Conservation (phyloP, 768 basidiomycete species). For the Chlorophyllum brunneum region DNA sequence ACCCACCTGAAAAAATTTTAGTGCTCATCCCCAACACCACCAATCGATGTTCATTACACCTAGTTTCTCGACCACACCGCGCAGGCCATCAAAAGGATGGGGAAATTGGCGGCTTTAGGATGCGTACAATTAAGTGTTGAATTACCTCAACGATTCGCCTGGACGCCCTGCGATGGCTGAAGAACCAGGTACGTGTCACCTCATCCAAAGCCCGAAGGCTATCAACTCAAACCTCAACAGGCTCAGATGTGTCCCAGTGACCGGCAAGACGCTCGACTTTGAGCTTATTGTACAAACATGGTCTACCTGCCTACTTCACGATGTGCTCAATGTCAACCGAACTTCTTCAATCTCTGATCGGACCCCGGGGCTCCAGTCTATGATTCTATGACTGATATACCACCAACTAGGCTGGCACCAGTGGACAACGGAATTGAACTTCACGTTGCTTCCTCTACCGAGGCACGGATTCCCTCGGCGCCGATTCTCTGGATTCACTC, state of each 20-base stretch:
- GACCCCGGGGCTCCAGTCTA: not conserved
- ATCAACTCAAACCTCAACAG: not conserved
- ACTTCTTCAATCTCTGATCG: not conserved
- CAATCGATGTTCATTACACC: too few species aligned
- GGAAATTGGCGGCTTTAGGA: not conserved
- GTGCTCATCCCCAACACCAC: too few species aligned
- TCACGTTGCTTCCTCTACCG: not conserved
- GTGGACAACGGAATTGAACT: not conserved
- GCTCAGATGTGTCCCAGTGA: not conserved
- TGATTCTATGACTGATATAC: not conserved
- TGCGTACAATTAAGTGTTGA: not conserved
- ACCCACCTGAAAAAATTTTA: too few species aligned
- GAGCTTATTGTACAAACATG: not conserved
- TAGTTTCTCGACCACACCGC: not conserved
- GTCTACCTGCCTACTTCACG: constrained; percentile 4
- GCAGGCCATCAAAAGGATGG: not conserved
- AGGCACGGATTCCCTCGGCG: not conserved
- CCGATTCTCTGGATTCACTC: not conserved
- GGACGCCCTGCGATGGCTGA: not conserved
- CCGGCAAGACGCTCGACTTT: not conserved
- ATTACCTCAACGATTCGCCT: not conserved
- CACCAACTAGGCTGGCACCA: not conserved
- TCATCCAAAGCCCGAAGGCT: too few species aligned
- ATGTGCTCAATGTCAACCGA: not conserved
- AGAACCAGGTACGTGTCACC: not conserved